These are phyloP conservation scores for Gossypium mustelinum DNA, from an alignment of 345 rosid genomes.

Conservation along the genomic window DNA sequence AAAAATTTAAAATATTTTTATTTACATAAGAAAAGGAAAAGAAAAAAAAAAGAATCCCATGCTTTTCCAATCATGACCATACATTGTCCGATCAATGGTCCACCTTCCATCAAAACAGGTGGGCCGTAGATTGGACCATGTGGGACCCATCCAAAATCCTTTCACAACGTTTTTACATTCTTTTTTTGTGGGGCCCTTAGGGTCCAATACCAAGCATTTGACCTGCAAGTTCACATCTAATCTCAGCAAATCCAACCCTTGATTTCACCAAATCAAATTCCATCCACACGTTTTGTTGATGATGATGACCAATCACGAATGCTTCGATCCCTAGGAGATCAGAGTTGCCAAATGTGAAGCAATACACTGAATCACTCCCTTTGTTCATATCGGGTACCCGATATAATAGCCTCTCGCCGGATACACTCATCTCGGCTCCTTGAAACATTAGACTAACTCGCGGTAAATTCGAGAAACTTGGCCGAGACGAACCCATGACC, in stretches of 20 bases:
- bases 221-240: conserved; percentile 61
- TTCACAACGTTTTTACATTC: background rate
- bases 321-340: conserved; percentile 67
- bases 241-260: conserved; percentile 65
- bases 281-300: conserved; percentile 82
- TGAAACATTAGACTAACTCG: conserved; percentile 46
- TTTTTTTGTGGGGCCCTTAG: background rate
- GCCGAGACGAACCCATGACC: conserved; percentile 26
- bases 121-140: conserved; percentile 7
- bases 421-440: conserved; percentile 68
- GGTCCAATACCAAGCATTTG: conserved; percentile 35
- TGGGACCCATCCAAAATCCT: conserved; percentile 4
- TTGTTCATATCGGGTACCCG: conserved; percentile 42
- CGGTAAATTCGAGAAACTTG: conserved; percentile 36
- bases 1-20: background rate
- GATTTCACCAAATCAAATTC: conserved; percentile 70
- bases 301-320: conserved; percentile 75
- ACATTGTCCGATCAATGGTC: conserved; percentile 15
- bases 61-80: background rate
- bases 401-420: conserved; percentile 51
- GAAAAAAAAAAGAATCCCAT: background rate
- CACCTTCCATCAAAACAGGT: background rate
- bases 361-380: conserved; percentile 55
- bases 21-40: background rate
- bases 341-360: conserved; percentile 79